A percentile compares a stretch with the other conserved stretches of the same genome.
phyloP scores from a whole-genome alignment of 305 asterid genomes.

The Ajuga reptans region DNA sequence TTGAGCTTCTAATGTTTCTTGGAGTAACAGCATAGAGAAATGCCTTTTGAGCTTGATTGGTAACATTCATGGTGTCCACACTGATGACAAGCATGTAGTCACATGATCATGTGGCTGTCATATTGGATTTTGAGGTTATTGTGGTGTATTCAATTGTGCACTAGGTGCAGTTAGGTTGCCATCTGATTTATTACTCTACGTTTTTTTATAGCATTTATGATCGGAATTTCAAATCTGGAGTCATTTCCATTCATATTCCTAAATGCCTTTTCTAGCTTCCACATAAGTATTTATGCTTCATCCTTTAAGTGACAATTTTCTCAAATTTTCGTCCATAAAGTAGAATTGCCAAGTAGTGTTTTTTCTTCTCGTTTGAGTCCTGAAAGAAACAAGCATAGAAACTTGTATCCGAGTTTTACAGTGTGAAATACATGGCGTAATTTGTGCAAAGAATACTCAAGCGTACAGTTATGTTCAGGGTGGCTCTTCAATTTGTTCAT shows the following conservation, averaged over 20 bases:
- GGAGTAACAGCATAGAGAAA: not conserved
- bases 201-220: no score
- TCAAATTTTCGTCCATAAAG: not conserved
- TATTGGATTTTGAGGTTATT: no score
- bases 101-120: no score
- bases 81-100: no score
- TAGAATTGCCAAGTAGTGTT: not conserved
- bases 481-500: constrained; percentile 50
- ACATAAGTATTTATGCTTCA: not conserved
- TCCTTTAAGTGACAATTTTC: not conserved
- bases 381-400: not conserved
- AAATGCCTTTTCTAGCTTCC: not conserved
- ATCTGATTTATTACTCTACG: no score
- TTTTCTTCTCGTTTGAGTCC: not conserved
- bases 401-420: not conserved
- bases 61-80: not conserved
- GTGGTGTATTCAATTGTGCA: no score
- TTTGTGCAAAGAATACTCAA: not conserved
- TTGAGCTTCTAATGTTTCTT: not conserved
- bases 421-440: not conserved
- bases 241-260: not conserved
- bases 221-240: no score
- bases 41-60: not conserved
- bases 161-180: no score
- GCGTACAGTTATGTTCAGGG: constrained; percentile 28